Base-by-base conservation (phyloP, 2,329 filamentous ascomycete genomes). In the Magnaporthiopsis rhizophila region DNA sequence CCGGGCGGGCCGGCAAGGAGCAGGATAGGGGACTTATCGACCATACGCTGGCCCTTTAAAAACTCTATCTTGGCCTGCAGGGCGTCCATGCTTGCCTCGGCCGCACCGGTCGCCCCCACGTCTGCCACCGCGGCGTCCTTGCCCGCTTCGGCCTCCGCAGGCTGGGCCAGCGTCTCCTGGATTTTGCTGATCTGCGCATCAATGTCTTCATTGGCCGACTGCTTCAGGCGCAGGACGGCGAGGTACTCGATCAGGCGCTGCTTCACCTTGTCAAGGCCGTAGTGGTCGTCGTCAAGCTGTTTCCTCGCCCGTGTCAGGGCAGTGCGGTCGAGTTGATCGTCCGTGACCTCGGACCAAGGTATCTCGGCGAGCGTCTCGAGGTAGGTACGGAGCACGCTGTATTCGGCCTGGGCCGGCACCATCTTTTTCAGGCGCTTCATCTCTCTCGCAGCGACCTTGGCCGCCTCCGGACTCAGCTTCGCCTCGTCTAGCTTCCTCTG, bases 241-340 rank as follows among this genome's bases (percentile, higher is more conserved):
- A 99, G 82, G 73, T 99, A 99, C 75, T 98, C 96, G 6, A 99
- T 83, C 28, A 99, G 77, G 58, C 95, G 85, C 83, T 97, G 97
- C 85, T 99, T 99, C 72, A 99, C 94, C 76, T 94, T 96, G 67
- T 98, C 92, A 18, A 99, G 80, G 0, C 95, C 95, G 70, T 98
- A 98, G 75, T 99, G 95, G 72, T 99, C 95, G 68, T 96, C 89
- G 71, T 99, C 92, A 7, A 99, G 84, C 75, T 98, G 95, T 77
- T 92, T 91, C 64, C 92, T 87, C 8, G 95, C 95, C 69, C 84
- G 85, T 65, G 84, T 82, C 65, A 98, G 75, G 0, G 93, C 97
- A 12, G 92, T 89, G 0, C 86, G 84, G 9, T 93, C 92, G 3
- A 99, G 84, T 38, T 92, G 87, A 72, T 98, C 94, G 66, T 95